Conservation (phyloP, 139 green algal genomes). For the Chlamydomonas eustigma region DNA sequence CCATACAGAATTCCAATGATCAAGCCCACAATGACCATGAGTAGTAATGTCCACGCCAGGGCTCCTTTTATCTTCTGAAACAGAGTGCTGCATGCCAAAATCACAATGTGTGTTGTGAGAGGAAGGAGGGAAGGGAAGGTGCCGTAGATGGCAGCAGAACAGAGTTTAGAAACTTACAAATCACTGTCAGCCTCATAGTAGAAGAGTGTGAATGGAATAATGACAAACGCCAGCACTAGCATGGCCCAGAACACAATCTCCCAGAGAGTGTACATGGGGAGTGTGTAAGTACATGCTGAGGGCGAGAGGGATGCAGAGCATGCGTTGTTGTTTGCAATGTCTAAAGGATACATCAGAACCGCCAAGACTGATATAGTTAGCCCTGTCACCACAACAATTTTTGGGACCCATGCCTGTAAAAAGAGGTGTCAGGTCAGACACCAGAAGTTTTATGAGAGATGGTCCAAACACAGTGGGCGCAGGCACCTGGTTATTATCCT, state of each 20-base stretch:
- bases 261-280: slow-evolving; percentile 92
- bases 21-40: slow-evolving; percentile 48
- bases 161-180: slow-evolving; percentile 42
- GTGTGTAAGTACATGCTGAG: slow-evolving; percentile 69
- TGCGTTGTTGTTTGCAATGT: slow-evolving; percentile 85
- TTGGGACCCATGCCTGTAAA: slow-evolving; percentile 79
- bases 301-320: slow-evolving; percentile 65
- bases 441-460: too few species aligned
- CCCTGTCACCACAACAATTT: slow-evolving; percentile 84
- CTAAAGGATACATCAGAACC: slow-evolving; percentile 91
- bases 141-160: background rate
- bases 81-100: slow-evolving; percentile 45
- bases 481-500: slow-evolving; percentile 87
- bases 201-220: slow-evolving; percentile 94
- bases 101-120: slow-evolving; percentile 1
- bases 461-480: background rate
- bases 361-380: slow-evolving; percentile 82
- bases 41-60: slow-evolving; percentile 52
- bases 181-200: slow-evolving; percentile 96
- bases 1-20: slow-evolving; percentile 74
- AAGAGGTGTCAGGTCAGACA: background rate
- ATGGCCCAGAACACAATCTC: slow-evolving; percentile 78
- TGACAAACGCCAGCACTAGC: slow-evolving; percentile 71
- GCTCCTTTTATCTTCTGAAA: slow-evolving; percentile 54
- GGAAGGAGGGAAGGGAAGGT: background rate